These are phyloP conservation scores for Apostasia shenzhenica DNA, from an alignment of 106 monocot genomes.

Conservation along the genomic window DNA sequence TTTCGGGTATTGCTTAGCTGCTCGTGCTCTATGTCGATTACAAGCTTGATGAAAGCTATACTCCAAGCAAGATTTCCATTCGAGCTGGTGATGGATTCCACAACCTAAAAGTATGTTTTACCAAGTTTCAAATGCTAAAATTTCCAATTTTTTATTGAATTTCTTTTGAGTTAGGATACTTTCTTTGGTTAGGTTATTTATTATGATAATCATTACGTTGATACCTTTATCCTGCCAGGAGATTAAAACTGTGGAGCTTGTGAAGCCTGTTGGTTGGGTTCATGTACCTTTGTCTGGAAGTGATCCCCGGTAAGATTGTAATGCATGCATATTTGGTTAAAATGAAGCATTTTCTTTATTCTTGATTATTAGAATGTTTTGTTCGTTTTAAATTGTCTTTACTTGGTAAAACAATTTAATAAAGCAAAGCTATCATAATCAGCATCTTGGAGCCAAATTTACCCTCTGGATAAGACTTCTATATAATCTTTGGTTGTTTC, in stretches of 20 bases:
- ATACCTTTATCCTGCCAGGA: conserved; percentile 21
- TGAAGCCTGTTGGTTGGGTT: conserved; percentile 73
- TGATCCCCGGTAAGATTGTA: conserved; percentile 48
- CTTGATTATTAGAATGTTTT: too few relatives aligned
- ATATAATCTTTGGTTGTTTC: too few relatives aligned
- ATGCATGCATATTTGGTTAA: too few relatives aligned
- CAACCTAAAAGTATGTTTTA: conserved; percentile 71
- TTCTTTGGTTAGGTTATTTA: neutral
- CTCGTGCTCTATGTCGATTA: conserved; percentile 86
- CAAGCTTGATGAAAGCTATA: conserved; percentile 97
- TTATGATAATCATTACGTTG: neutral
- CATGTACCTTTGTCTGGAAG: conserved; percentile 62
- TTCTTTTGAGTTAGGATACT: neutral
- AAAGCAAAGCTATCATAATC: too few relatives aligned
- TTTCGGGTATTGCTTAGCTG: conserved; percentile 33
- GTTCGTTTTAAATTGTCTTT: too few relatives aligned
- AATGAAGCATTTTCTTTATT: too few relatives aligned
- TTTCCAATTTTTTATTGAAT: neutral
- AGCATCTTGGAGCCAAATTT: too few relatives aligned
- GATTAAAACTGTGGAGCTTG: conserved; percentile 73
- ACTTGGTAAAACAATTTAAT: too few relatives aligned
- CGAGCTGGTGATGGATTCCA: conserved; percentile 97
- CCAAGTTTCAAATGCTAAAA: neutral
- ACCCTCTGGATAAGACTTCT: too few relatives aligned
- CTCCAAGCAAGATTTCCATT: conserved; percentile 92